Percentiles rank a stretch among this genome's conserved stretches.
Conservation (phyloP, 768 basidiomycete species). For the Cyathus striatus region DNA sequence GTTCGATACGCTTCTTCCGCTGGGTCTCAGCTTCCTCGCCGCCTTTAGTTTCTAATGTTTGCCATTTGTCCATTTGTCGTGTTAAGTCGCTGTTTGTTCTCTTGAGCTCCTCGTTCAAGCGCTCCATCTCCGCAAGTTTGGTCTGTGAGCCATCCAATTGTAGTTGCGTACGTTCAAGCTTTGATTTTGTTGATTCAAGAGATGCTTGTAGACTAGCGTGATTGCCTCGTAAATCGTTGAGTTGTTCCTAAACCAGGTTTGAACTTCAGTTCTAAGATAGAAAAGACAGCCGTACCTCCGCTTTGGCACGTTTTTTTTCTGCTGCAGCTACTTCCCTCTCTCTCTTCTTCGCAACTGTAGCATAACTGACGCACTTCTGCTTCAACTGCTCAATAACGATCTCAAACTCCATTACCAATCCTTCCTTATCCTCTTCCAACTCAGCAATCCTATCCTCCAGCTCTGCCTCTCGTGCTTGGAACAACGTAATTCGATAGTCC, state of each 20-base stretch:
- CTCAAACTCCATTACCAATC: conserved; percentile 14
- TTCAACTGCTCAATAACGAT: conserved; percentile 20
- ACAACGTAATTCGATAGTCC: conserved; percentile 65
- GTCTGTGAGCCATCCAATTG: conserved; percentile 55
- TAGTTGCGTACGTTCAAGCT: conserved; percentile 52
- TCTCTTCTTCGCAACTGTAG: conserved; percentile 31
- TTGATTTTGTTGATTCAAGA: conserved; percentile 38
- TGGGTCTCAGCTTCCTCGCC: conserved; percentile 51
- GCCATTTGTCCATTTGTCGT: conserved; percentile 66
- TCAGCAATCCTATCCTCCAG: conserved; percentile 48
- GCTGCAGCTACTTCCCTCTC: conserved; percentile 30
- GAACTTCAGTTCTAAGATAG: background rate
- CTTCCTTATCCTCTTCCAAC: conserved; percentile 43
- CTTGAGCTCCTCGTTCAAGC: conserved; percentile 51
- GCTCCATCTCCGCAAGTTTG: conserved; percentile 49
- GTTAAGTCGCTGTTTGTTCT: conserved; percentile 50
- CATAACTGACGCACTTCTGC: conserved; percentile 24
- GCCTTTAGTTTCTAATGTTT: conserved; percentile 59
- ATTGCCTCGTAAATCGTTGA: conserved; percentile 40
- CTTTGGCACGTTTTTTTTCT: conserved; percentile 38
- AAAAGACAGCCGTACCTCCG: conserved; percentile 32
- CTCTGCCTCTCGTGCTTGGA: conserved; percentile 58
- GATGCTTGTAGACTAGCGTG: conserved; percentile 44
- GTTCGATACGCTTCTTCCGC: conserved; percentile 48
- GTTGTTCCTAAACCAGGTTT: conserved; percentile 24